Evolutionary conservation across 495 filamentous ascomycete species (phyloP).

Genomic region (Hypoxylon fuscum): DNA sequence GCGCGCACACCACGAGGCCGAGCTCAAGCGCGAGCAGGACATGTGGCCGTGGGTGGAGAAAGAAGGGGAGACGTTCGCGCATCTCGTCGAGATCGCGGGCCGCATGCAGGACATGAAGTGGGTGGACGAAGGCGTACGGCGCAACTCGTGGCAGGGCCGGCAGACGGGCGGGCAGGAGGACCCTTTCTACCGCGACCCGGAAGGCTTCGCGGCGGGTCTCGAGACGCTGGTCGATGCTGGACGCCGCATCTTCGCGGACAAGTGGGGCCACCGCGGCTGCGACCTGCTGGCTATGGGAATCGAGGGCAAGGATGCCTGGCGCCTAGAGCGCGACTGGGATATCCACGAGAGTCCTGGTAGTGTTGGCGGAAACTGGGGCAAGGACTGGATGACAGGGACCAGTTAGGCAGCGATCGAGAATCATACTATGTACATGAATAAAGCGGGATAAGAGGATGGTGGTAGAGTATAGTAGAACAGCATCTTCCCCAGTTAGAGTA

Average conservation of each 20-base stretch:
- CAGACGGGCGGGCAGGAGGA: conserved; percentile 66
- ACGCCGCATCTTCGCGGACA: conserved; percentile 59
- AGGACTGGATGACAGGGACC: conserved; percentile 37
- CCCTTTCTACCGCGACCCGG: conserved; percentile 63
- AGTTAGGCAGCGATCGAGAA: too few species aligned
- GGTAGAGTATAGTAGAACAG: too few species aligned
- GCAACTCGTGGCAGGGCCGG: conserved; percentile 64
- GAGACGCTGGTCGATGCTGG: conserved; percentile 60
- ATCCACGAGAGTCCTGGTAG: conserved; percentile 21
- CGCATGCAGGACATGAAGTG: conserved; percentile 52
- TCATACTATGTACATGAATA: too few species aligned
- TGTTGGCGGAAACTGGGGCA: conserved; percentile 39
- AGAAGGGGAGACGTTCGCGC: conserved; percentile 49
- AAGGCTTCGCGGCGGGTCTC: conserved; percentile 62
- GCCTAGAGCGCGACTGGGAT: conserved; percentile 51
- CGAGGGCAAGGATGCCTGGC: conserved; percentile 48
- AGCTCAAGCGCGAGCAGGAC: conserved; percentile 42
- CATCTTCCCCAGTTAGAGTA: too few species aligned
- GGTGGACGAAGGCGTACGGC: conserved; percentile 36
- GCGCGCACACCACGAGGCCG: conserved; percentile 36
- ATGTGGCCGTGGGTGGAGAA: conserved; percentile 44
- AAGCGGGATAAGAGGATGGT: too few species aligned
- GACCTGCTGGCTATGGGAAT: conserved; percentile 40
- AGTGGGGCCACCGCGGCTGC: conserved; percentile 60
- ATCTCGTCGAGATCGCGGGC: conserved; percentile 43